phyloP scores from a whole-genome alignment of 495 filamentous ascomycete genomes.

The Talaromyces wortmannii region DNA sequence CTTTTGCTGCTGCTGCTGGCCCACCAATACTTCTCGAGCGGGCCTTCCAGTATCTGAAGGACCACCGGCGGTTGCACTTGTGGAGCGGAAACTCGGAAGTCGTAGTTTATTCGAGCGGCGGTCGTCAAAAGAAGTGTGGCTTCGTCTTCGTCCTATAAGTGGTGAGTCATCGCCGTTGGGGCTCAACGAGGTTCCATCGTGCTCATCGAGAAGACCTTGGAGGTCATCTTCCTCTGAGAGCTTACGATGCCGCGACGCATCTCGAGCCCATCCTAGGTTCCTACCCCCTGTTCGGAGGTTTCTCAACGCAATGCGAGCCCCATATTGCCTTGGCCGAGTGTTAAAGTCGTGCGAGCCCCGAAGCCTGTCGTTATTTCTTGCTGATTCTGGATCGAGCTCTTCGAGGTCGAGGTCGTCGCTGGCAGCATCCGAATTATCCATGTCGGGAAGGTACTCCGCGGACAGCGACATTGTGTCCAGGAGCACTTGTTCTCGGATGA shows the following conservation, averaged over 20 bases:
- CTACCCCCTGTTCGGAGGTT: conserved; percentile 62
- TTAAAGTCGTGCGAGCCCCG: conserved; percentile 34
- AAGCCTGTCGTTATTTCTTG: conserved; percentile 24
- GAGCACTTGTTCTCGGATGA: neutral
- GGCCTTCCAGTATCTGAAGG: conserved; percentile 14
- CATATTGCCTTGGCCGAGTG: conserved; percentile 32
- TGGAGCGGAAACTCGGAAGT: conserved; percentile 24
- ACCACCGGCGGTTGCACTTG: conserved; percentile 8
- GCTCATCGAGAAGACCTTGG: conserved; percentile 47
- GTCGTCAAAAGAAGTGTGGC: conserved; percentile 22
- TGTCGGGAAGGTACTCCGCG: conserved; percentile 30
- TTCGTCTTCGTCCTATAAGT: conserved; percentile 25
- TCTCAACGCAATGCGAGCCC: conserved; percentile 60
- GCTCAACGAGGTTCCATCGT: conserved; percentile 35
- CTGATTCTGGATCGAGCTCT: conserved; percentile 59
- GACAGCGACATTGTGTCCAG: conserved; percentile 24
- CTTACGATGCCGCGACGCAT: conserved; percentile 32
- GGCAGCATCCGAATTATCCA: conserved; percentile 20
- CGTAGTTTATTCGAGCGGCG: conserved; percentile 16
- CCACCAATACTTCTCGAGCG: conserved; percentile 36
- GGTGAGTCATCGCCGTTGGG: conserved; percentile 58
- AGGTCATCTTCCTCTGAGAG: conserved; percentile 47
- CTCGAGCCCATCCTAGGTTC: conserved; percentile 51
- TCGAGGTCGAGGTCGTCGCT: conserved; percentile 60
- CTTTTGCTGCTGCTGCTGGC: conserved; percentile 32